A percentile compares a stretch with the other conserved stretches of the same genome.
Conservation (phyloP, 1,139 yeast genomes). For the Waltiozyma sp. region DNA sequence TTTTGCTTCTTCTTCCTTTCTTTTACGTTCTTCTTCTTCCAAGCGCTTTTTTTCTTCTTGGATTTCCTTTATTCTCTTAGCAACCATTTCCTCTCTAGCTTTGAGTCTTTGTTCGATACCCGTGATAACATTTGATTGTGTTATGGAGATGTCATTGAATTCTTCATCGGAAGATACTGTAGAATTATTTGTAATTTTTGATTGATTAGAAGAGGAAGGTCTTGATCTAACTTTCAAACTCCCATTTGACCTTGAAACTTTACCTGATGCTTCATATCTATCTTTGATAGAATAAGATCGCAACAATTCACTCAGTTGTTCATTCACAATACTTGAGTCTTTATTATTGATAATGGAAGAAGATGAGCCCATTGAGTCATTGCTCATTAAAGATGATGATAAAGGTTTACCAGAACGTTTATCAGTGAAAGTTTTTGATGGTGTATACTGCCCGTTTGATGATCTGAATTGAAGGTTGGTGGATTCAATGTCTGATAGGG, state of each 20-base stretch:
- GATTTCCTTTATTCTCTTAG: slow-evolving; percentile 12
- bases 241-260: background rate
- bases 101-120: slow-evolving; percentile 9
- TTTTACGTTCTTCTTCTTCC: slow-evolving; percentile 11
- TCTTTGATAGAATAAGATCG: slow-evolving; percentile 16
- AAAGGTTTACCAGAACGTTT: too few species aligned
- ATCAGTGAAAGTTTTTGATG: background rate
- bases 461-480: too few species aligned
- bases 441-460: too few species aligned
- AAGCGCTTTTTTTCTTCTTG: slow-evolving; percentile 16
- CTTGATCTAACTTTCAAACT: background rate
- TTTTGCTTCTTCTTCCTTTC: slow-evolving; percentile 14
- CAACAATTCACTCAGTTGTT: slow-evolving; percentile 12
- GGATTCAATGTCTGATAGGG: slow-evolving; percentile 8
- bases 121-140: slow-evolving; percentile 5
- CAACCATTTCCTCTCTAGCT: slow-evolving; percentile 13
- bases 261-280: slow-evolving; percentile 9
- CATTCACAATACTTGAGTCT: slow-evolving; percentile 2
- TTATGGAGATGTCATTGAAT: background rate
- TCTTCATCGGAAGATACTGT: background rate
- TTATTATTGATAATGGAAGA: slow-evolving; percentile 8
- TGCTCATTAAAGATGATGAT: too few species aligned
- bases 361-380: slow-evolving; percentile 1
- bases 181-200: background rate
- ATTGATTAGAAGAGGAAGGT: slow-evolving; percentile 1